Base-by-base conservation (phyloP, 2,329 filamentous ascomycete species). In the Trichoderma koningii region DNA sequence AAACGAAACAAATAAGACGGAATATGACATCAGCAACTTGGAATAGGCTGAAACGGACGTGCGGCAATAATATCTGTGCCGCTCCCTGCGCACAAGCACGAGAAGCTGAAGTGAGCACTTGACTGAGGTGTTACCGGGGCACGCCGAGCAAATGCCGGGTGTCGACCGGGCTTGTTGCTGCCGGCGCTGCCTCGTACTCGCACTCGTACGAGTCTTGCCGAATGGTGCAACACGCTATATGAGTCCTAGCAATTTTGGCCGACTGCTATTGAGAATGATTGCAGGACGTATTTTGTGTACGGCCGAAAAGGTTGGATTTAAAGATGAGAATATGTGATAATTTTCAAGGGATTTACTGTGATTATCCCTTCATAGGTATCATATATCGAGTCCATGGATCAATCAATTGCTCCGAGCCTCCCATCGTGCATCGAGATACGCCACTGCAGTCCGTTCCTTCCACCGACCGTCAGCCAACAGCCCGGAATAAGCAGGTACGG, bases 141-240 rank as follows among this genome's bases (percentile, higher is more conserved):
- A 41, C 57, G 12, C 59, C 59, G 59, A 62, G n/a, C 48, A 21
- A 52, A 44, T 52, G 48, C 59, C 45, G 59, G 48, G 38, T 26
- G 17, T 21, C 23, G 26, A 30, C 38, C 47, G 38, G 47, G 17
- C 21, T 47, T 47, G 34, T 14, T 12, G 34, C 34, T 38, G 12
- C 34, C 10, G 34, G 10, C 9, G 30, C 30, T 38, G 34, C 34
- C 34, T 38, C 34, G 34, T 38, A 38, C 57, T 26, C 17, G 48
- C n/a, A 34, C 38, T 42, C 17, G 45, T 50, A 45, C 55, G 38
- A 48, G 38, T 26, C 17, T 45, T 30, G 23, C 55, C 23, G 38
- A 44, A 38, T 61, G 44, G 47, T 51, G 17, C 57, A 23, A 47
- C 30, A 21, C 52, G 52, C 52, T 55, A 55, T 55, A 55, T 21